These are phyloP conservation scores for Ogataea pilisensis DNA, from an alignment of 805 yeast genomes.

Conservation along the genomic window DNA sequence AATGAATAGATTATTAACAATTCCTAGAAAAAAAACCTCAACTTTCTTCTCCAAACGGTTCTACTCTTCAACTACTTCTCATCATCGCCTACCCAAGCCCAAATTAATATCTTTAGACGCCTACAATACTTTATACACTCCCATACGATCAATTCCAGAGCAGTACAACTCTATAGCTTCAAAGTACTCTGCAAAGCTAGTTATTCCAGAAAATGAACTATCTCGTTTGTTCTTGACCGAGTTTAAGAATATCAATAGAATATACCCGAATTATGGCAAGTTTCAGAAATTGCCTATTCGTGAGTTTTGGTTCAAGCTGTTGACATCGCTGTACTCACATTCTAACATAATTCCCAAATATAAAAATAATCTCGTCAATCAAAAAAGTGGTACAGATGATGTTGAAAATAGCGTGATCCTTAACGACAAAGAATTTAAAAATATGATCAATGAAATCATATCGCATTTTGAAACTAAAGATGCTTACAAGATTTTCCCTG, in stretches of 20 bases:
- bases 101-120: slow-evolving; percentile 61
- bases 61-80: not conserved
- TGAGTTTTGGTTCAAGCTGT: slow-evolving; percentile 59
- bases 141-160: slow-evolving; percentile 47
- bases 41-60: too few relatives aligned
- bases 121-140: slow-evolving; percentile 61
- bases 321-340: slow-evolving; percentile 10
- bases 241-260: slow-evolving; percentile 33
- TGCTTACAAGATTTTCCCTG: slow-evolving; percentile 53
- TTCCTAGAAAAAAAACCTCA: too few relatives aligned
- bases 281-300: slow-evolving; percentile 27
- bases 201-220: slow-evolving; percentile 17
- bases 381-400: too few relatives aligned
- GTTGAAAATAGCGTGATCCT: not conserved
- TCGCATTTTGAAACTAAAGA: slow-evolving; percentile 44
- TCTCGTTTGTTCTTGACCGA: slow-evolving; percentile 27
- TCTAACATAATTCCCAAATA: too few relatives aligned
- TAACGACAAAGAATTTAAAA: slow-evolving; percentile 8
- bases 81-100: slow-evolving; percentile 26
- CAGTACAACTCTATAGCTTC: slow-evolving; percentile 49
- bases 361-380: too few relatives aligned
- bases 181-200: slow-evolving; percentile 38
- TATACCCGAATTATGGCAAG: slow-evolving; percentile 66
- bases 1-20: too few relatives aligned
- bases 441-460: slow-evolving; percentile 42